Base-by-base conservation (phyloP, 179 eudicot genomes). In the Actinidia arguta region DNA sequence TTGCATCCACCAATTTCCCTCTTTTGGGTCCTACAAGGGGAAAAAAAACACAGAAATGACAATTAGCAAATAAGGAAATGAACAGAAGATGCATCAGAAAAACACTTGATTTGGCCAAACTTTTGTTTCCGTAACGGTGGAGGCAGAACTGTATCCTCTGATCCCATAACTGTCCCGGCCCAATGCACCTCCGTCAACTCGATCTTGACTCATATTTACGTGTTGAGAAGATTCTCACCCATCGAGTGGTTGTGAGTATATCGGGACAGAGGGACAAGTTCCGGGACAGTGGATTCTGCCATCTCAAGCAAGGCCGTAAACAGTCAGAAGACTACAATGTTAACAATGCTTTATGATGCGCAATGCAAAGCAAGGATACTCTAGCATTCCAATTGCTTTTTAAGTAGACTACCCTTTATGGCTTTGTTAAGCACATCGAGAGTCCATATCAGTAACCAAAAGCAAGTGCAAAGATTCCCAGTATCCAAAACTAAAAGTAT, bases 1-100 rank as follows among this genome's bases (percentile, higher is more conserved):
- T 62, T 87, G 87, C 87, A 89, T 80, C 92, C 92, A 89, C 92
- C 92, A 89, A 51, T 87, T 82, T 4, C 90, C 90, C 44, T 88
- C 85, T 42, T 88, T 76, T 7, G 86, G 89, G 73, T 89, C 92
- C 92, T 89, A 75, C 42, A n/a, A 77, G 62, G 46, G 46, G 44
- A 14, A 16, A 24, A 44, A 5, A 46, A 50, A 73, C 4, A 24
- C 36, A n/a, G 42, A 25, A 36, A 22, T 24, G 4, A 50, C 14
- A 11, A 58, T 7, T 3, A 54, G 7, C 20, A 56, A 27, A 25
- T 54, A 2, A 16, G 22, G n/a, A 39, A 68, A 68, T 39, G 9
- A 39, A 68, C 48, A 36, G 22, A 17, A 68, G 9, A 17, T 12
- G 42, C 9, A 68, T 68, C 14, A 27, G 11, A 64, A 18, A 64